phyloP scores from a whole-genome alignment of 345 rosid species.

The Eucalyptus camaldulensis region DNA sequence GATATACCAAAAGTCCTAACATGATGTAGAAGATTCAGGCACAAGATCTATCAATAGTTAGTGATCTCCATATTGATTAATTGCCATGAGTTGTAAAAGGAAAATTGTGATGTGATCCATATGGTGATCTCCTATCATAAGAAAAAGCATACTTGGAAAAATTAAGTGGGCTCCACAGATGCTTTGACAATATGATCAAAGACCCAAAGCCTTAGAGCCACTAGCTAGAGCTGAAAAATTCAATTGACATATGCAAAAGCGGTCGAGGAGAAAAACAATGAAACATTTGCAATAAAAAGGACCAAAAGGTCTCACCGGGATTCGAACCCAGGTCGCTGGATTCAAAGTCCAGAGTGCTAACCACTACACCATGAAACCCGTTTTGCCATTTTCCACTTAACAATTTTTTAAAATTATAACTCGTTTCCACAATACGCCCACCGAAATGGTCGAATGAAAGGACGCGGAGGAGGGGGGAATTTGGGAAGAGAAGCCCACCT shows the following conservation, averaged over 20 bases:
- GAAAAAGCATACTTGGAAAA: neutral
- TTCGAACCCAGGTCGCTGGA: slow-evolving; percentile 98
- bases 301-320: slow-evolving; percentile 65
- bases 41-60: neutral
- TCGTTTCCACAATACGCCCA: neutral
- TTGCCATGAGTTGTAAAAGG: neutral
- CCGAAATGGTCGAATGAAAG: neutral
- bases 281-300: neutral
- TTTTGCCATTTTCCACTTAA: rapidly evolving
- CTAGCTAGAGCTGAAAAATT: neutral
- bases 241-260: neutral
- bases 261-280: neutral
- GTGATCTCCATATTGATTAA: neutral
- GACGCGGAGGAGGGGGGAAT: neutral
- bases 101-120: neutral
- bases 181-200: neutral
- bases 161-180: neutral
- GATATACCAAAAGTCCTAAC: neutral
- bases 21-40: neutral
- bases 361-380: neutral
- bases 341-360: slow-evolving; percentile 82
- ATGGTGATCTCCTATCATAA: neutral
- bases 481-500: neutral
- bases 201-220: neutral
- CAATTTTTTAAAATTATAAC: rapidly evolving